A percentile compares a stretch with the other conserved stretches of the same genome.
phyloP scores from a whole-genome alignment of 2,329 filamentous ascomycete genomes.

The Trichoderma brevicompactum region DNA sequence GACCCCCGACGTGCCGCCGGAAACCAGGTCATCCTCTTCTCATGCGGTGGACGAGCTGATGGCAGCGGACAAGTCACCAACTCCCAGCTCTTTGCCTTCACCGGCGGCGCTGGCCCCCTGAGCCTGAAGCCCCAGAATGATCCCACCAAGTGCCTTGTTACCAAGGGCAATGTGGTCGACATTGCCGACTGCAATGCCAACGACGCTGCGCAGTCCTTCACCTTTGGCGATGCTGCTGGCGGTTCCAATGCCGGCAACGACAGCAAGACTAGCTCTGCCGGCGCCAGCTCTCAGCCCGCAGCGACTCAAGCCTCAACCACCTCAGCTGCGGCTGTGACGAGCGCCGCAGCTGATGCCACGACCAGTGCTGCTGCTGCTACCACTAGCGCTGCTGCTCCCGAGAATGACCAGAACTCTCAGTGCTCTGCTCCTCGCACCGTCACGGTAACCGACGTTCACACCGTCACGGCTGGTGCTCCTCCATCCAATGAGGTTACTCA shows the following conservation, averaged over 20 bases:
- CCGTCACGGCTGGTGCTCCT: not conserved
- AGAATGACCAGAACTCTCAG: not conserved
- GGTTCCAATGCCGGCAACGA: constrained; percentile 7
- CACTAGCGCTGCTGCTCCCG: not conserved
- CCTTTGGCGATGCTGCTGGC: constrained; percentile 33
- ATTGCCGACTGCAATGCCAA: constrained; percentile 48
- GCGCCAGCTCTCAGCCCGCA: constrained; percentile 4
- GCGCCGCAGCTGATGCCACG: too few species aligned
- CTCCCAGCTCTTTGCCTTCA: constrained; percentile 58
- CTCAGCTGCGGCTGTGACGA: not conserved
- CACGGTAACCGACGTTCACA: constrained; percentile 1
- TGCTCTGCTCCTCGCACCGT: constrained; percentile 9
- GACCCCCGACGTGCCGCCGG: constrained; percentile 56
- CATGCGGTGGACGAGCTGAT: constrained; percentile 62
- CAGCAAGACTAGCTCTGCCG: constrained; percentile 1
- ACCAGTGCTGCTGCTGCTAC: not conserved
- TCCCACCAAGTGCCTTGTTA: constrained; percentile 52
- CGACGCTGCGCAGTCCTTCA: constrained; percentile 51
- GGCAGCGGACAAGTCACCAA: constrained; percentile 55
- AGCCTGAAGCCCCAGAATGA: constrained; percentile 52
- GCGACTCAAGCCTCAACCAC: not conserved
- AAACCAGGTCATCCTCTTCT: constrained; percentile 60
- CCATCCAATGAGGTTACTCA: not conserved
- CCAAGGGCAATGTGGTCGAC: constrained; percentile 49
- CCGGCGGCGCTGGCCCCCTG: constrained; percentile 48